A percentile compares a stretch with the other conserved stretches of the same genome.
These are phyloP conservation scores for Euptelea pleiosperma DNA, from an alignment of 164 flowering plant species.

Conservation along the genomic window DNA sequence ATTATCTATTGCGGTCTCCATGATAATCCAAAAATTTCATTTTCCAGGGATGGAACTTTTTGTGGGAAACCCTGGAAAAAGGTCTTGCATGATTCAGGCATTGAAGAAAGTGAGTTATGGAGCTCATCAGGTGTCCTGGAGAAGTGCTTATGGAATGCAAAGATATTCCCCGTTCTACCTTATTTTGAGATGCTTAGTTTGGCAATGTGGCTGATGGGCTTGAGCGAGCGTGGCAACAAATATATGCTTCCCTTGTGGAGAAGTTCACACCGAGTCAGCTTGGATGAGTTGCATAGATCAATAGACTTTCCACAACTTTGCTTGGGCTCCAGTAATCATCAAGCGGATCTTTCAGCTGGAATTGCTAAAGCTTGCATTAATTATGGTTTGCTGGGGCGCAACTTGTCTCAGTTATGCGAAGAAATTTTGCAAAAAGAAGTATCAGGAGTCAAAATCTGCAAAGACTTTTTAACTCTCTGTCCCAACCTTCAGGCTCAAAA, in stretches of 20 bases:
- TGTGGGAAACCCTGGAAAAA: conserved; percentile 96
- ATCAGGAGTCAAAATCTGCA: conserved; percentile 66
- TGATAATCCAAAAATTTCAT: conserved; percentile 81
- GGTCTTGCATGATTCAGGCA: conserved; percentile 56
- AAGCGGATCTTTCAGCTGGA: conserved; percentile 89
- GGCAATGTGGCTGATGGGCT: conserved; percentile 86
- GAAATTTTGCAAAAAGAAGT: conserved; percentile 73
- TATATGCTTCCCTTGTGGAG: conserved; percentile 55
- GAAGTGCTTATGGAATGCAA: conserved; percentile 92
- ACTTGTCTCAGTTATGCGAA: conserved; percentile 76
- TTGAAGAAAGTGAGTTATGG: conserved; percentile 78
- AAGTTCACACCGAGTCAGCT: conserved; percentile 62
- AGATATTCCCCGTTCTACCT: conserved; percentile 64
- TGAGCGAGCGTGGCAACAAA: conserved; percentile 27
- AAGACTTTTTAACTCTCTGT: conserved; percentile 57
- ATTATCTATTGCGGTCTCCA: conserved; percentile 93
- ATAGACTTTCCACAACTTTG: conserved; percentile 82
- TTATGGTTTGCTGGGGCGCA: conserved; percentile 88
- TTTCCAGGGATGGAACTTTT: conserved; percentile 69
- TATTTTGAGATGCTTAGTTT: conserved; percentile 68
- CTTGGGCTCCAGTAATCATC: conserved; percentile 71
- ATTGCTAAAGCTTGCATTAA: conserved; percentile 83
- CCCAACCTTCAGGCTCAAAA: conserved; percentile 55
- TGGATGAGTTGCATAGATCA: conserved; percentile 91
- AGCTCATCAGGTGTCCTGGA: conserved; percentile 36